Evolutionary conservation across 2,329 filamentous ascomycete genomes (phyloP).

Genomic region (Botrytis pseudocinerea): DNA sequence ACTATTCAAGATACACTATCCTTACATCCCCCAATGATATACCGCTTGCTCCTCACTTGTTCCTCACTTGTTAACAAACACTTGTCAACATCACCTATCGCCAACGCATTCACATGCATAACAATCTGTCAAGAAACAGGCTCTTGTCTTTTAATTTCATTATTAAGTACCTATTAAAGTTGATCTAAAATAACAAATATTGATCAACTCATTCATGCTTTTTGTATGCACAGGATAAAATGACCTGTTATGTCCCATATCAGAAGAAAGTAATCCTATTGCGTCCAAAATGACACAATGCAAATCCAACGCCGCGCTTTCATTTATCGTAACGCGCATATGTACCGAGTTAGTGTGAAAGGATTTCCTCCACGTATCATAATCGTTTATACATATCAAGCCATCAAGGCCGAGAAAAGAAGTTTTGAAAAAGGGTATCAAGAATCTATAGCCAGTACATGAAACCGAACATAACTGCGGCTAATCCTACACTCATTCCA

Average conservation of each 20-base stretch:
- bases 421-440: background rate
- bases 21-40: background rate
- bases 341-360: conserved; percentile 21
- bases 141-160: background rate
- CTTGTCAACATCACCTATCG: background rate
- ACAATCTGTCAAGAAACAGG: background rate
- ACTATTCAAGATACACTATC: background rate
- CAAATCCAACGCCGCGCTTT: conserved; percentile 32
- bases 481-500: conserved; percentile 51
- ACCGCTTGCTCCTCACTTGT: background rate
- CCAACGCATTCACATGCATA: background rate
- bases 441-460: conserved; percentile 50
- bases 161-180: conserved; percentile 12
- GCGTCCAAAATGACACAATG: conserved; percentile 11
- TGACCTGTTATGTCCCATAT: conserved; percentile 3
- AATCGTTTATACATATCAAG: conserved; percentile 26
- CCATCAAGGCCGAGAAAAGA: conserved; percentile 20
- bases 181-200: conserved; percentile 1
- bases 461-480: conserved; percentile 54
- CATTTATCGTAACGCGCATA: conserved; percentile 32
- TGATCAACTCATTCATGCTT: conserved; percentile 13
- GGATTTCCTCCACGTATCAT: conserved; percentile 18
- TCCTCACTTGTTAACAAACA: background rate
- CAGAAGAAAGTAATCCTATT: background rate
- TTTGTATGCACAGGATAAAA: conserved; percentile 5